Conservation (phyloP, 2,329 filamentous ascomycete species). For the Xylaria polymorpha region DNA sequence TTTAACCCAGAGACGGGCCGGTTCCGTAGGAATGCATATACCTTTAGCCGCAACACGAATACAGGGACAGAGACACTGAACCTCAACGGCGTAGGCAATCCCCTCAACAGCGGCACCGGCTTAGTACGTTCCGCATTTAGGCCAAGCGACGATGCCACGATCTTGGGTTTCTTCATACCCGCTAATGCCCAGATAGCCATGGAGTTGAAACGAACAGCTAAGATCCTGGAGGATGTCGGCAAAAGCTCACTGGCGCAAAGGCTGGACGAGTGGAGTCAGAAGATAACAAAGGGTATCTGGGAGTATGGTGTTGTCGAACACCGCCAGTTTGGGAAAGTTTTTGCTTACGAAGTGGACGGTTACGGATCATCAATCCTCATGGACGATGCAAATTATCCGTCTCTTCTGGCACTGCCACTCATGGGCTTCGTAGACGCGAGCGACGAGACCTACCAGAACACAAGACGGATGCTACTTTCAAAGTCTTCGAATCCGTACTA, state of each 20-base stretch:
- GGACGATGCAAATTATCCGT: slow-evolving; percentile 91
- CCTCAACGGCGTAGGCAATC: slow-evolving; percentile 88
- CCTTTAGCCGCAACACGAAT: slow-evolving; percentile 83
- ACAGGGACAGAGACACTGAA: slow-evolving; percentile 90
- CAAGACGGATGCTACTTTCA: slow-evolving; percentile 79
- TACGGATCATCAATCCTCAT: slow-evolving; percentile 85
- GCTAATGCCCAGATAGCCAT: slow-evolving; percentile 97
- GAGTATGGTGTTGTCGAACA: slow-evolving; percentile 85
- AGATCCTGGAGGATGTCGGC: slow-evolving; percentile 71
- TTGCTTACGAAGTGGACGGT: slow-evolving; percentile 89
- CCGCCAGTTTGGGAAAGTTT: slow-evolving; percentile 79
- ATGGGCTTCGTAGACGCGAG: slow-evolving; percentile 77
- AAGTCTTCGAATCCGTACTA: slow-evolving; percentile 89
- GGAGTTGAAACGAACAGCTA: slow-evolving; percentile 80
- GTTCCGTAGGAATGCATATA: slow-evolving; percentile 81
- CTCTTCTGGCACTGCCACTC: slow-evolving; percentile 79
- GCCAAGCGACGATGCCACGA: slow-evolving; percentile 94
- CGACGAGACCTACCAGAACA: slow-evolving; percentile 86
- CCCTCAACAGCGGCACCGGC: slow-evolving; percentile 83
- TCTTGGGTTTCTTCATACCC: slow-evolving; percentile 93
- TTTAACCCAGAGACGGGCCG: slow-evolving; percentile 76
- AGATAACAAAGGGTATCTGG: slow-evolving; percentile 81
- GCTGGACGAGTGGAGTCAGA: slow-evolving; percentile 68
- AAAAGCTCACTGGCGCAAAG: slow-evolving; percentile 64
- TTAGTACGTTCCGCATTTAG: slow-evolving; percentile 92